phyloP scores from a whole-genome alignment of 2,329 filamentous ascomycete genomes.

The Aspergillus flavus region DNA sequence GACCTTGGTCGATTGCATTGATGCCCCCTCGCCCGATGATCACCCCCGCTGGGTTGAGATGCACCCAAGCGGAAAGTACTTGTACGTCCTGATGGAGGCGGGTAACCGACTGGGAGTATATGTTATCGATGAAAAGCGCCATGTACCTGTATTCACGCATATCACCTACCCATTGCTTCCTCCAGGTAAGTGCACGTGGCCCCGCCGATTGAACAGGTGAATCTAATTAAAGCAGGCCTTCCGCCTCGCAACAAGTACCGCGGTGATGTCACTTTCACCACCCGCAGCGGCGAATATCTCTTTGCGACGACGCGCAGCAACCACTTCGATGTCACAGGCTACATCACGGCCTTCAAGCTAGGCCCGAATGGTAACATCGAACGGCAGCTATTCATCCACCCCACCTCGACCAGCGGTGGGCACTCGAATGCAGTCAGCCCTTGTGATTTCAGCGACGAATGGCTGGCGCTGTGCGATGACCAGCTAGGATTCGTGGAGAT shows the following conservation, averaged over 20 bases:
- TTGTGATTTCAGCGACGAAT: conserved; percentile 83
- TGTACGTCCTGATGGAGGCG: conserved; percentile 89
- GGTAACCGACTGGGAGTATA: conserved; percentile 83
- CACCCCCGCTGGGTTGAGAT: conserved; percentile 89
- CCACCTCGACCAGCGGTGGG: conserved; percentile 82
- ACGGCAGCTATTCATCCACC: conserved; percentile 76
- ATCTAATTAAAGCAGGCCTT: conserved; percentile 26
- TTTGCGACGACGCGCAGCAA: conserved; percentile 86
- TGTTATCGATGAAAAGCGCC: conserved; percentile 72
- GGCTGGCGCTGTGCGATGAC: conserved; percentile 87
- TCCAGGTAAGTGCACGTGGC: conserved; percentile 57
- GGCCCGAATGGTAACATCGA: conserved; percentile 70
- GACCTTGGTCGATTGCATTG: conserved; percentile 70
- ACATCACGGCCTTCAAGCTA: conserved; percentile 78
- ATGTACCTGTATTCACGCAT: conserved; percentile 76
- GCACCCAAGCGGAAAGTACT: conserved; percentile 73
- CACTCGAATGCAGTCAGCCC: conserved; percentile 88
- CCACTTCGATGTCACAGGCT: conserved; percentile 73
- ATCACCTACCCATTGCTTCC: conserved; percentile 78
- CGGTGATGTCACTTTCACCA: conserved; percentile 78
- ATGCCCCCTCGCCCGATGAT: conserved; percentile 70
- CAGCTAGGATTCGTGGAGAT: conserved; percentile 86
- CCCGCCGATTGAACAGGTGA: conserved; percentile 3
- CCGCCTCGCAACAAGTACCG: conserved; percentile 66
- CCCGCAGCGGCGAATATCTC: conserved; percentile 70